These are phyloP conservation scores for Populus ilicifolia DNA, from an alignment of 345 rosid genomes.

Conservation along the genomic window DNA sequence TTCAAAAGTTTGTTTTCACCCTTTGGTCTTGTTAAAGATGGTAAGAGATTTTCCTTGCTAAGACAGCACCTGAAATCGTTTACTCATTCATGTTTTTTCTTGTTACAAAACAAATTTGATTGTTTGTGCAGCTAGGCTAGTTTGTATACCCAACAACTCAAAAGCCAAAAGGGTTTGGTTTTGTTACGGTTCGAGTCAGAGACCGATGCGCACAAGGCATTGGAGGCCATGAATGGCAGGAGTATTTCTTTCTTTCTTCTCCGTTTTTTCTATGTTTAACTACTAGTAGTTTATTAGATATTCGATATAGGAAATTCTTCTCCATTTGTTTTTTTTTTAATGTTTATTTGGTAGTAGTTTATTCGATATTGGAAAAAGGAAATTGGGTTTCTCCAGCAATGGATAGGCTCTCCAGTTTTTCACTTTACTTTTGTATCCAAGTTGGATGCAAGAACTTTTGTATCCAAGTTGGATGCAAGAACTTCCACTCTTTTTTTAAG, in stretches of 20 bases:
- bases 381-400: no score
- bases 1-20: conserved; percentile 34
- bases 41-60: conserved; percentile 10
- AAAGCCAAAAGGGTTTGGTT: conserved; percentile 75
- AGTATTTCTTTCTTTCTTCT: conserved; percentile 13
- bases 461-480: no score
- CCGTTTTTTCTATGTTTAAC: background rate
- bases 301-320: no score
- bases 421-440: no score
- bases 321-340: no score
- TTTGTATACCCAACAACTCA: conserved; percentile 46
- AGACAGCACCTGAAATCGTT: no score
- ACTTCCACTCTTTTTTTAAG: no score
- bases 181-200: conserved; percentile 52
- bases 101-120: background rate
- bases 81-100: background rate
- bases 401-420: no score
- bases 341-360: background rate
- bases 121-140: conserved; percentile 41
- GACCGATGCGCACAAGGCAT: conserved; percentile 52
- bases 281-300: background rate
- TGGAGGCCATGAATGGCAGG: conserved; percentile 64
- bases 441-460: no score
- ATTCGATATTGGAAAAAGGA: no score
- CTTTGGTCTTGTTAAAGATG: conserved; percentile 40